phyloP scores from a whole-genome alignment of 1,284 basidiomycete genomes.

The Rhodotorula sp. region DNA sequence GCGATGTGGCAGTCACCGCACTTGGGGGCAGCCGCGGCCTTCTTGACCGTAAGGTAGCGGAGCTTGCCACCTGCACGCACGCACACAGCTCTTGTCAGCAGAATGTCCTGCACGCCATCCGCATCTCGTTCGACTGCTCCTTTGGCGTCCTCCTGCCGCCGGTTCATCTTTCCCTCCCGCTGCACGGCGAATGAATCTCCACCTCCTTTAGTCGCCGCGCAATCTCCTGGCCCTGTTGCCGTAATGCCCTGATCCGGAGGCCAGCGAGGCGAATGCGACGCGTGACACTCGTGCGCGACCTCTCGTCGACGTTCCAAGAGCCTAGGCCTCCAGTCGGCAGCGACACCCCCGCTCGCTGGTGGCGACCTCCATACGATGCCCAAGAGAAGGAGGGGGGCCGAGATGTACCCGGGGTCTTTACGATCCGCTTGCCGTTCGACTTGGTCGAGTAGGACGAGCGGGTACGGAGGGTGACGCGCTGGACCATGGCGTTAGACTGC shows the following conservation, averaged over 20 bases:
- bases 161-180: too few species aligned
- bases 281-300: too few species aligned
- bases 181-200: too few species aligned
- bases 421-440: conserved; percentile 89
- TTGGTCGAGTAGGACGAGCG: conserved; percentile 98
- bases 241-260: too few species aligned
- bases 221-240: too few species aligned
- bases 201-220: too few species aligned
- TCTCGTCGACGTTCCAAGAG: too few species aligned
- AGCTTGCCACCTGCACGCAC: conserved; percentile 68
- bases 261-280: too few species aligned
- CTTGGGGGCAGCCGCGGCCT: conserved; percentile 82
- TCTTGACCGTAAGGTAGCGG: conserved; percentile 87
- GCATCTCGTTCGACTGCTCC: too few species aligned
- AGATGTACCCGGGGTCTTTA: conserved; percentile 76
- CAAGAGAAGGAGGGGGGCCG: not conserved
- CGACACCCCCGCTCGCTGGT: not conserved
- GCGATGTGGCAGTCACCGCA: conserved; percentile 92
- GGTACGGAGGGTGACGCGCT: conserved; percentile 97
- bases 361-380: not conserved
- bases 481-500: conserved; percentile 39
- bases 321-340: too few species aligned
- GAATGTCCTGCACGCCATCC: too few species aligned
- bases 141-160: too few species aligned
- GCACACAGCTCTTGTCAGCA: not conserved